Evolutionary conservation across 371 early-diverging fungal genomes (phyloP).

Genomic region (Mortierella sp.): DNA sequence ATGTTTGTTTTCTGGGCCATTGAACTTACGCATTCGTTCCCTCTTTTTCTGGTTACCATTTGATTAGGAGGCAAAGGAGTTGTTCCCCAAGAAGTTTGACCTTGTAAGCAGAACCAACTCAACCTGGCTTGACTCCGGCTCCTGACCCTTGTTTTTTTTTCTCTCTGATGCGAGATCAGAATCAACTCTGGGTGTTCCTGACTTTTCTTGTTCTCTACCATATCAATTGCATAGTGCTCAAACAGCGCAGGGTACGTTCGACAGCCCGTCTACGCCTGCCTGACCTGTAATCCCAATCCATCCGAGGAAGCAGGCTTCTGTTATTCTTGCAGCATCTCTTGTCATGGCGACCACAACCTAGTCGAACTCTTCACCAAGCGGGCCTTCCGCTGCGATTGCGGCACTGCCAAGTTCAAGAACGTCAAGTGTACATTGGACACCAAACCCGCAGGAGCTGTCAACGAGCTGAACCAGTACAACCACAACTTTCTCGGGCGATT

Average conservation of each 20-base stretch:
- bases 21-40: not conserved
- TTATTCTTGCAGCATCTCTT: conserved; percentile 84
- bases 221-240: conserved; percentile 68
- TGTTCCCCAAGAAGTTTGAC: conserved; percentile 58
- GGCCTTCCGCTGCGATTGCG: conserved; percentile 91
- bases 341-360: conserved; percentile 86
- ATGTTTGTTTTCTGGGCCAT: not conserved
- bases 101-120: conserved; percentile 25
- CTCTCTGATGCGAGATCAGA: not conserved
- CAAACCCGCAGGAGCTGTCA: conserved; percentile 60
- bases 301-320: conserved; percentile 75
- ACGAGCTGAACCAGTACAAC: conserved; percentile 79
- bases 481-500: conserved; percentile 86
- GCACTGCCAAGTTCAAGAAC: conserved; percentile 64
- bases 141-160: not conserved
- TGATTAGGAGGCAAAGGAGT: conserved; percentile 47
- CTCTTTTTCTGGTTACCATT: not conserved
- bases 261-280: conserved; percentile 88
- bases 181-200: not conserved
- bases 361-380: conserved; percentile 89
- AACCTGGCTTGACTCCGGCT: not conserved
- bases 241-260: conserved; percentile 81
- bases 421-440: conserved; percentile 59
- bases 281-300: conserved; percentile 75
- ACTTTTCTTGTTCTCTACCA: not conserved